Percentiles rank a stretch among this genome's conserved stretches.
phyloP scores from a whole-genome alignment of 306 rosid genomes.

The Pterocarpus santalinus region DNA sequence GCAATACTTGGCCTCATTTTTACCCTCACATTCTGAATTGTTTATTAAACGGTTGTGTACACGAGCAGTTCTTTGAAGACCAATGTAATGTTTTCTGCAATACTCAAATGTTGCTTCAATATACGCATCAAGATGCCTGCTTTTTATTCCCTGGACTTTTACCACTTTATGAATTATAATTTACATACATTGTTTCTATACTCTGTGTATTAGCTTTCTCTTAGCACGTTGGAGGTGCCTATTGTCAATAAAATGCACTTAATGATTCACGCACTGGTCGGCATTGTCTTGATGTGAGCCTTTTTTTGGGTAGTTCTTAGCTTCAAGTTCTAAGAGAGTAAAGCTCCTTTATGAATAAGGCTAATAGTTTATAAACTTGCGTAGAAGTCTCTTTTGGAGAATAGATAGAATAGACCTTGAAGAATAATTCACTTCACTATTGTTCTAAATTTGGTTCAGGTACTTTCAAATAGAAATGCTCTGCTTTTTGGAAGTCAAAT shows the following conservation, averaged over 20 bases:
- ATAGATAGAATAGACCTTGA: not conserved
- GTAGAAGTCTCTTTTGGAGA: not conserved
- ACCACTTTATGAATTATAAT: conserved; percentile 5
- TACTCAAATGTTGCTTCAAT: conserved; percentile 31
- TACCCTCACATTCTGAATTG: conserved; percentile 44
- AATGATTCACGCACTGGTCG: not conserved
- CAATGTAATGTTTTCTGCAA: conserved; percentile 28
- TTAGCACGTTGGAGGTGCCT: conserved; percentile 7
- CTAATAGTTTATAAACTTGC: not conserved
- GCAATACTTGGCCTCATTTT: conserved; percentile 33
- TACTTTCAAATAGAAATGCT: conserved; percentile 2
- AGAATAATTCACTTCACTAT: conserved; percentile 2
- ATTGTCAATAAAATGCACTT: conserved; percentile 26
- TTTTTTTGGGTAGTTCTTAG: not conserved
- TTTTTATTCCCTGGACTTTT: conserved; percentile 7
- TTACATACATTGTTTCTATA: not conserved
- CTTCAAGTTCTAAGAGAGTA: conserved; percentile 11
- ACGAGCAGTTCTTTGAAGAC: conserved; percentile 19
- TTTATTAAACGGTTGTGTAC: conserved; percentile 34
- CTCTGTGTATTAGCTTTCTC: not conserved
- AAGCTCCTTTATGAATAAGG: not conserved
- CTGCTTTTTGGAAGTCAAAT: not conserved
- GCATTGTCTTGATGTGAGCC: conserved; percentile 14
- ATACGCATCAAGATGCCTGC: conserved; percentile 42
- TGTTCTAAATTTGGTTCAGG: conserved; percentile 27